Evolutionary conservation across 148 eudicot species (phyloP).

Genomic region (Silene latifolia): DNA sequence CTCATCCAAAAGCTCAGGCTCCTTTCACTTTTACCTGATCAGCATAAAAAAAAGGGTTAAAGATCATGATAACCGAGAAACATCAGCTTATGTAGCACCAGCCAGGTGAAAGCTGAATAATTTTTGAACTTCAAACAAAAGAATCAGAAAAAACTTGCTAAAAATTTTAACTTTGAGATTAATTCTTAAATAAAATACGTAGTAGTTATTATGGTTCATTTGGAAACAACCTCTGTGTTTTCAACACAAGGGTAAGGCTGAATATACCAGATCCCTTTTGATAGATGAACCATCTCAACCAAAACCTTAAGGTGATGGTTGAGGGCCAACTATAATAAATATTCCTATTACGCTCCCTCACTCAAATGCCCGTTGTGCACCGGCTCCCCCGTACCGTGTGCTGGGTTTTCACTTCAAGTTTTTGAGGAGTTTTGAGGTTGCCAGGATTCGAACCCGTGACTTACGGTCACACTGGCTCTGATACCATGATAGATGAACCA

Average conservation of each 20-base stretch:
- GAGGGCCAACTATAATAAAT: too few species aligned
- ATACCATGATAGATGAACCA: too few species aligned
- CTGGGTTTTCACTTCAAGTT: too few species aligned
- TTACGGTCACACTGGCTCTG: too few species aligned
- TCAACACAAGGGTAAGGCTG: neutral
- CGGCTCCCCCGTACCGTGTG: too few species aligned
- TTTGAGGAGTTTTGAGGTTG: too few species aligned
- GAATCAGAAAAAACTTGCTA: neutral
- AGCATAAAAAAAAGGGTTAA: neutral
- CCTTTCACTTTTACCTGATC: constrained; percentile 49
- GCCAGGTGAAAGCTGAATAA: neutral
- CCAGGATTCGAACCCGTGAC: too few species aligned
- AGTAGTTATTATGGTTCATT: neutral
- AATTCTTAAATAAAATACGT: neutral
- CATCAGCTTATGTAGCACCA: neutral
- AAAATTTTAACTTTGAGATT: neutral
- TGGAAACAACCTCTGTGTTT: neutral
- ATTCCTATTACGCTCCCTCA: too few species aligned
- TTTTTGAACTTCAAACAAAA: neutral
- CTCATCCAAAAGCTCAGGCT: constrained; percentile 57
- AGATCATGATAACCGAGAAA: neutral
- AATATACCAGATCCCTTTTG: neutral
- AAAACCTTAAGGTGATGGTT: too few species aligned
- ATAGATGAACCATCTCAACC: too few species aligned
- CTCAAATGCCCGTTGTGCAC: too few species aligned